Evolutionary conservation across 2,329 filamentous ascomycete species (phyloP).

Genomic region (Hysterium pulicare): DNA sequence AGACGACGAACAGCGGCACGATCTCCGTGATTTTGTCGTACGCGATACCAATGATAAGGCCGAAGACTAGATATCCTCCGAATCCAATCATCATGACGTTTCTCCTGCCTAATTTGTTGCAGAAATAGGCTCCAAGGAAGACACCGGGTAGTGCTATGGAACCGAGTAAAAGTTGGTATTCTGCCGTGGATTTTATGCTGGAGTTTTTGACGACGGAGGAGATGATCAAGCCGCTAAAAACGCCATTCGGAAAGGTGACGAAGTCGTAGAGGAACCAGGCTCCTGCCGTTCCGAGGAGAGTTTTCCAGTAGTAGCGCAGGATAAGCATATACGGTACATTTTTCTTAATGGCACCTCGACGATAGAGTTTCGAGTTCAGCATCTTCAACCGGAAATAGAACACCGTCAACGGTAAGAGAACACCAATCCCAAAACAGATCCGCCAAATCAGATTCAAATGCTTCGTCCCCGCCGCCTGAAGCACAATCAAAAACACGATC

Average conservation of each 20-base stretch:
- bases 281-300: slow-evolving; percentile 47
- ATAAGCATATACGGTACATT: slow-evolving; percentile 48
- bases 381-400: slow-evolving; percentile 55
- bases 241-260: slow-evolving; percentile 53
- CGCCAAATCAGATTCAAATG: slow-evolving; percentile 49
- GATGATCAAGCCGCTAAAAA: slow-evolving; percentile 56
- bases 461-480: slow-evolving; percentile 48
- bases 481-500: slow-evolving; percentile 49
- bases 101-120: slow-evolving; percentile 22
- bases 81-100: slow-evolving; percentile 24
- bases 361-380: slow-evolving; percentile 50
- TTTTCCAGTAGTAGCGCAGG: slow-evolving; percentile 49
- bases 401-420: slow-evolving; percentile 49
- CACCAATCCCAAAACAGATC: slow-evolving; percentile 49
- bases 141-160: slow-evolving; percentile 26
- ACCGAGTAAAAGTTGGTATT: slow-evolving; percentile 21
- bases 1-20: slow-evolving; percentile 27
- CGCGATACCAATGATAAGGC: slow-evolving; percentile 23
- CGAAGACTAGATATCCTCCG: slow-evolving; percentile 19
- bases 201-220: slow-evolving; percentile 22
- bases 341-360: slow-evolving; percentile 43
- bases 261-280: slow-evolving; percentile 57
- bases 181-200: slow-evolving; percentile 22
- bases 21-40: slow-evolving; percentile 25
- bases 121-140: slow-evolving; percentile 25